Evolutionary conservation across 768 basidiomycete genomes (phyloP), one percentile per base, ranked within the genome.

Genomic region (Lactifluus pinguis): DNA sequence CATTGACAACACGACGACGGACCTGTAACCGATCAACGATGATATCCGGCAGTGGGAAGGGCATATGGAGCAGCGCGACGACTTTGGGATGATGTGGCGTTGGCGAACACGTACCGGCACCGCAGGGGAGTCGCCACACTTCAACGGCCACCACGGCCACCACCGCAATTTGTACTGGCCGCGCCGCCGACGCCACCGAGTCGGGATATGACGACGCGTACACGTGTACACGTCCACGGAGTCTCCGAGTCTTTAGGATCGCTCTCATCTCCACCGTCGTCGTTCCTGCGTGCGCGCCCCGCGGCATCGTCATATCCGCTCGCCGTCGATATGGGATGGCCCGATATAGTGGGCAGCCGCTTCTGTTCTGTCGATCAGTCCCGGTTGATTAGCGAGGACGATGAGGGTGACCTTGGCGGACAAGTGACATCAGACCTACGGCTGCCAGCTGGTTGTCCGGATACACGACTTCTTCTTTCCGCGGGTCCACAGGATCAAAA

Each of bases 171-270:
- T 54, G 55, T 57, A 53, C 57, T 15, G 57, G 60, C 63, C 19
- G 29, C 34, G 19, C 13, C 53, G 34, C 59, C 32, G 47, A 57
- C n/a, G n/a, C n/a, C n/a, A n/a, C n/a, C n/a, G n/a, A n/a, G 69
- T 25, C 81, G 75, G 21, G 85, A 80, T 38, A 87, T 76, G 62
- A 85, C 82, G n/a, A n/a, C n/a, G n/a, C 65, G 83, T 84, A 69
- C 95, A n/a, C n/a, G n/a, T n/a, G n/a, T n/a, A n/a, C n/a, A 98
- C 49, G 86, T 84, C 94, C 94, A n/a, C n/a, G n/a, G n/a, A n/a
- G n/a, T 94, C 72, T 98, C 95, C 48, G 90, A 92, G 69, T 98
- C 95, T n/a, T n/a, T n/a, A n/a, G n/a, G n/a, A n/a, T n/a, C n/a
- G 61, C 89, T 92, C 48, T 94, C 45, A 2, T 45, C 92, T 15